A percentile compares a stretch with the other conserved stretches of the same genome.
phyloP scores from a whole-genome alignment of 768 basidiomycete genomes.

The Naganishia vishniacii region DNA sequence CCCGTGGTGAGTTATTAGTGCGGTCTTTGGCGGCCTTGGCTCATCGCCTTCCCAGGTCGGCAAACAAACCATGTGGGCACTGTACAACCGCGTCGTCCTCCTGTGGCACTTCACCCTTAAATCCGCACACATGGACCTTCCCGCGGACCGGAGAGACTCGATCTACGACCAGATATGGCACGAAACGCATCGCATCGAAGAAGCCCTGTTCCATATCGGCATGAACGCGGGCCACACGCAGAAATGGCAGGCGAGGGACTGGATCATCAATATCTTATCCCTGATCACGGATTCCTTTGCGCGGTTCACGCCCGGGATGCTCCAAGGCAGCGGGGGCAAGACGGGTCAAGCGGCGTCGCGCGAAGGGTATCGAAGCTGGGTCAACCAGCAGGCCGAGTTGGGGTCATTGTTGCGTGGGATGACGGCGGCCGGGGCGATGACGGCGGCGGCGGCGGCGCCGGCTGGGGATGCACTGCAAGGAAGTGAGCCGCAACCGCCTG shows the following conservation, averaged over 20 bases:
- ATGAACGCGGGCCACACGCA: conserved; percentile 20
- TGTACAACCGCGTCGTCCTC: conserved; percentile 26
- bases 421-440: not conserved
- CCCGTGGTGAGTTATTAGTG: conserved; percentile 1
- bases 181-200: conserved; percentile 28
- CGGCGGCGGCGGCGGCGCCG: not conserved
- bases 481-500: not conserved
- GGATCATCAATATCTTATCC: conserved; percentile 20
- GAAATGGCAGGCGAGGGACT: conserved; percentile 28
- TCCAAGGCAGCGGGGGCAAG: not conserved
- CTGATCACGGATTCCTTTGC: conserved; percentile 20
- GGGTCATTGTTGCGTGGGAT: conserved; percentile 2
- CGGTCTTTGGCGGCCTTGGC: not conserved
- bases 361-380: conserved; percentile 18
- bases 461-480: too few species aligned
- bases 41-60: conserved; percentile 2
- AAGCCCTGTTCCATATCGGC: conserved; percentile 21
- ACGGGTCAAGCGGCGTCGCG: not conserved
- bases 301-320: conserved; percentile 11
- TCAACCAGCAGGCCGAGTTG: conserved; percentile 17
- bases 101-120: conserved; percentile 27
- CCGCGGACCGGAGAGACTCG: not conserved
- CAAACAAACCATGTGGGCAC: conserved; percentile 28
- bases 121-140: not conserved
- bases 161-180: conserved; percentile 21